A percentile compares a stretch with the other conserved stretches of the same genome.
These are phyloP conservation scores for Clitopilus hobsonii DNA, from an alignment of 768 basidiomycete species.

Conservation along the genomic window DNA sequence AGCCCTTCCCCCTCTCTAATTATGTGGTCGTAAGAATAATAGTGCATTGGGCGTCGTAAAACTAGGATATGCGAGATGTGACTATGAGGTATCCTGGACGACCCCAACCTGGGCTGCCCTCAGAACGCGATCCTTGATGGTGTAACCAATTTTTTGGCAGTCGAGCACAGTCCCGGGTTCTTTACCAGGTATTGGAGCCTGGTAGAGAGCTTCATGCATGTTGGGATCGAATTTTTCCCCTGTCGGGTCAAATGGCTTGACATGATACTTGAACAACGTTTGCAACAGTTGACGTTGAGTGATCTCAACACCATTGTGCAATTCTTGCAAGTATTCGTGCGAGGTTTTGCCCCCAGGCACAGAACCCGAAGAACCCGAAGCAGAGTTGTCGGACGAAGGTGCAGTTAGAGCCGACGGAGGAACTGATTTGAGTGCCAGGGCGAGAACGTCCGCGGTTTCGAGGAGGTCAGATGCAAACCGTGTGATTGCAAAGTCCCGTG, in stretches of 20 bases:
- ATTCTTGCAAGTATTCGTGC: conserved; percentile 56
- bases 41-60: background rate
- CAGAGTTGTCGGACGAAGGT: conserved; percentile 20
- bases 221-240: conserved; percentile 96
- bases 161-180: conserved; percentile 88
- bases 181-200: conserved; percentile 86
- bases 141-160: conserved; percentile 88
- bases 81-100: conserved; percentile 60
- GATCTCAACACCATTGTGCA: conserved; percentile 86
- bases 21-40: background rate
- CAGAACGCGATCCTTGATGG: conserved; percentile 89
- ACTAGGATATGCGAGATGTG: conserved; percentile 7
- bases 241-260: conserved; percentile 87
- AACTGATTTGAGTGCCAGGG: conserved; percentile 78
- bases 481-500: conserved; percentile 89
- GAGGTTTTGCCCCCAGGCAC: conserved; percentile 46
- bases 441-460: conserved; percentile 87
- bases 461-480: conserved; percentile 88
- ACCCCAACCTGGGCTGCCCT: conserved; percentile 97
- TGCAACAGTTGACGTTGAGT: conserved; percentile 88
- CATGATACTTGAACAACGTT: conserved; percentile 87
- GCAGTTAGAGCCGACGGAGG: conserved; percentile 42
- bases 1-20: conserved; percentile 3
- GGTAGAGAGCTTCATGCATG: conserved; percentile 91
- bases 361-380: conserved; percentile 23